These are phyloP conservation scores for Corynascus novoguineensis DNA, from an alignment of 495 filamentous ascomycete species.

Conservation along the genomic window DNA sequence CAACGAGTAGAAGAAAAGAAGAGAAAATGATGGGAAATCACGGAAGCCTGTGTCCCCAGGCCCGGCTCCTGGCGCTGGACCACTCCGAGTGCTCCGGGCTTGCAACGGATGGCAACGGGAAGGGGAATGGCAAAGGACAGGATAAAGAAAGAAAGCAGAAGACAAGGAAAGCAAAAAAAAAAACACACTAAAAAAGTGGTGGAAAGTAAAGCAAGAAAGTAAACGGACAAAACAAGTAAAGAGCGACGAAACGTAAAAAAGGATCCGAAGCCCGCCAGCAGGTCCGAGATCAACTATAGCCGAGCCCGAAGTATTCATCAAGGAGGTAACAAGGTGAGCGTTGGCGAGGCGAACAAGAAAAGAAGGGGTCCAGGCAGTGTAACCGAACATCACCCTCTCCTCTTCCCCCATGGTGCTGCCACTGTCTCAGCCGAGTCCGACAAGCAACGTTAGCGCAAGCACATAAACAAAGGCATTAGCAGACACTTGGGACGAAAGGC, in stretches of 20 bases:
- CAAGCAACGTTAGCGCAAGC: not conserved
- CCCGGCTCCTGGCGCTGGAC: conserved; percentile 9
- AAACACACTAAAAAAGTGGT: no score
- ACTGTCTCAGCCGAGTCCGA: conserved; percentile 16
- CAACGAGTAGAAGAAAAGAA: conserved; percentile 4
- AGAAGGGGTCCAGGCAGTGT: not conserved
- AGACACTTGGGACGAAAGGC: not conserved
- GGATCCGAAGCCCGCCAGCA: not conserved
- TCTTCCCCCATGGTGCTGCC: not conserved
- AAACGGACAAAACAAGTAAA: not conserved
- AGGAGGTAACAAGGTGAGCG: not conserved
- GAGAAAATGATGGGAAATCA: not conserved
- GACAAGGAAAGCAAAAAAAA: conserved; percentile 12
- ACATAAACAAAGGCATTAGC: not conserved
- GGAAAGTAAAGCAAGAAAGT: conserved; percentile 13
- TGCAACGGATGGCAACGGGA: conserved; percentile 6
- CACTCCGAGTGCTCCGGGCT: not conserved
- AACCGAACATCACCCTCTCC: no score
- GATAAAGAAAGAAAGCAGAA: conserved; percentile 8
- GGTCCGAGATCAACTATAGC: not conserved
- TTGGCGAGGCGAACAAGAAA: not conserved
- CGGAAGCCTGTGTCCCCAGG: conserved; percentile 13
- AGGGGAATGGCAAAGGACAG: conserved; percentile 9
- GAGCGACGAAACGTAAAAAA: conserved; percentile 16
- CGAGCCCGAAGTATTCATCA: no score